Evolutionary conservation across 2,329 filamentous ascomycete genomes (phyloP), one percentile per base, ranked within the genome.

Genomic region (Aureobasidium subglaciale): DNA sequence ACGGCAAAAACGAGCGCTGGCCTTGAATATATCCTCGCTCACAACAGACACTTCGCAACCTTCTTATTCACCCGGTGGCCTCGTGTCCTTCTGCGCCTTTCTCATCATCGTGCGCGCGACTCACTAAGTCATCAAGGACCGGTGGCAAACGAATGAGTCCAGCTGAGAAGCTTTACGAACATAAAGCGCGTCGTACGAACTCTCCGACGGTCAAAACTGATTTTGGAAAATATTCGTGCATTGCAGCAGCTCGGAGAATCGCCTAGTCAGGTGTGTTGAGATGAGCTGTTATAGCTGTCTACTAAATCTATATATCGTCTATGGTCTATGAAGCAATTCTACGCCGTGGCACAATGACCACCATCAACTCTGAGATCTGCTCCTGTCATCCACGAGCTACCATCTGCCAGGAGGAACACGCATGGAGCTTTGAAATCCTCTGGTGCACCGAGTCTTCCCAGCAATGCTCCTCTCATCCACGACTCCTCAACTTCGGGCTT

Each of bases 311-410:
- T 48, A 30, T 35, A 6, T 5, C 3, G 3, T 35, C 18, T 7
- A 48, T 18, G 18, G 4, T 35, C 20, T 24, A 16, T 10, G 4
- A 15, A 16, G 5, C 13, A n/a, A 1, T 15, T 40, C 52, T 48
- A 63, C 18, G 68, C 67, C 29, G 67, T 75, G 8, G 74, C 73
- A 30, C 72, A 75, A 65, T 90, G 86, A 0, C 86, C 86, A 10
- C 86, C 86, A 64, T 90, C 86, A 46, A 89, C 84, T 29, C 85
- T 73, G 65, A 90, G 66, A 61, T 87, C 84, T 30, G 80, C 78
- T 1, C 82, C 84, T 0, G 85, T 87, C 83, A 88, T 87, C 65
- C 85, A 87, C 58, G 79, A 80, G 67, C 82, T 85, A 2, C 83
- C 84, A 63, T 85, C 81, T 62, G 81, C 84, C 20, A 87, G 71